Conservation (phyloP, 2,329 filamentous ascomycete genomes). For the Aspergillus eucalypticola region DNA sequence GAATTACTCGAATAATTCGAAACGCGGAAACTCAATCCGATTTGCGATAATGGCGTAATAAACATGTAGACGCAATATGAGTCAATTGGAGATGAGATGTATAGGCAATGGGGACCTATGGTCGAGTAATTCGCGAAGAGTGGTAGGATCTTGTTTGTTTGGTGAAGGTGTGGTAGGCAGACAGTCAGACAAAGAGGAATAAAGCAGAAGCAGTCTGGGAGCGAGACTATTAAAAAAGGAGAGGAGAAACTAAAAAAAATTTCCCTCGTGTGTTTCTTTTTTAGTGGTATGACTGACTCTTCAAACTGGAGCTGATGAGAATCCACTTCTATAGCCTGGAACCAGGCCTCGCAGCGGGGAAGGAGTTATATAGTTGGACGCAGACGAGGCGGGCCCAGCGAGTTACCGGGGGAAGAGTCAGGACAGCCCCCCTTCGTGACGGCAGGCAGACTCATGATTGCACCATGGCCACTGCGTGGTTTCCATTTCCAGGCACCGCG, state of each 20-base stretch:
- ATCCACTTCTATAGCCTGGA: constrained; percentile 17
- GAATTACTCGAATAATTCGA: background rate
- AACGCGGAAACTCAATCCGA: background rate
- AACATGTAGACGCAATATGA: background rate
- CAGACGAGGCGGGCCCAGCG: constrained; percentile 2
- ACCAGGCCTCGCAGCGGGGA: constrained; percentile 21
- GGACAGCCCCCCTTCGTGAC: constrained; percentile 11
- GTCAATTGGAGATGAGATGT: background rate
- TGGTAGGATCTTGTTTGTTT: background rate
- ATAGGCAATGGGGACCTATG: background rate
- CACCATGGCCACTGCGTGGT: constrained; percentile 11
- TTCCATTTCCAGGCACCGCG: constrained; percentile 19
- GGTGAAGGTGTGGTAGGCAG: background rate
- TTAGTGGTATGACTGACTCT: background rate
- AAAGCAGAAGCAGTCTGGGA: background rate
- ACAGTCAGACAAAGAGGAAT: background rate
- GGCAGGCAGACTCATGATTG: constrained; percentile 19
- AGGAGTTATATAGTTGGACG: constrained; percentile 23
- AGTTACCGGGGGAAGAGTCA: constrained; percentile 16
- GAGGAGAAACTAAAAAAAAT: constrained; percentile 5
- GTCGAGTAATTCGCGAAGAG: constrained; percentile 12
- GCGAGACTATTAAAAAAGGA: background rate
- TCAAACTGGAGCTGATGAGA: constrained; percentile 9
- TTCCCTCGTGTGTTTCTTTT: constrained; percentile 16
- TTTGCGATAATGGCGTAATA: background rate